phyloP scores from a whole-genome alignment of 176 grass and related monocot genomes.

The Triticum aestivum region IWGSC_CS_RefSeq_v2.1 NC_057798.1:272629051-272629550 shows the following conservation, averaged over 20 bases:
- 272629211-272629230: not conserved
- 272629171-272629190: constrained; percentile 6
- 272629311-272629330: not conserved
- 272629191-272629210: not conserved
- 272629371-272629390: not conserved
- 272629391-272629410: too few relatives aligned
- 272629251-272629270: constrained; percentile 1
- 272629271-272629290: not conserved
- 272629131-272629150: not conserved
- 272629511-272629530: too few relatives aligned
- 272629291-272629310: not conserved
- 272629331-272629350: not conserved
- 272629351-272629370: too few relatives aligned
- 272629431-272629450: too few relatives aligned
- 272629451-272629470: too few relatives aligned
- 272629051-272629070: not conserved
- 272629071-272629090: not conserved
- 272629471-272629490: too few relatives aligned
- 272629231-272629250: not conserved
- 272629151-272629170: constrained; percentile 5
- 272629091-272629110: not conserved
- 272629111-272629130: not conserved
- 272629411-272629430: too few relatives aligned
- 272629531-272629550: too few relatives aligned
- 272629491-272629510: too few relatives aligned